phyloP scores from a whole-genome alignment of 139 green algal species.

The Chlamydomonas asymmetrica region DNA sequence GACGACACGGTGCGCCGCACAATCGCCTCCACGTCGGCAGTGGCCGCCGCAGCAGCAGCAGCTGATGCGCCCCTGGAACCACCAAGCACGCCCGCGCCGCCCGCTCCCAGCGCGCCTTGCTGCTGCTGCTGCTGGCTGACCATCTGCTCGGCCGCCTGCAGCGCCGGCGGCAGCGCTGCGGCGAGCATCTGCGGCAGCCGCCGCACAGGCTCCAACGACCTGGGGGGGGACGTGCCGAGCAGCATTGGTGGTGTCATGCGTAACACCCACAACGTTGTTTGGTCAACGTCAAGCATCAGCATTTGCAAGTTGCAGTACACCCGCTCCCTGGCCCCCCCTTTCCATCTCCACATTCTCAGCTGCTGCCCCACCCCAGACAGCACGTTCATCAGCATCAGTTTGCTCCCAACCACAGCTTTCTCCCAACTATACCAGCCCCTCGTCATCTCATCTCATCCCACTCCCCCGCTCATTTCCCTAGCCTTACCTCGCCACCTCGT shows the following conservation, averaged over 20 bases:
- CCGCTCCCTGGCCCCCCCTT: background rate
- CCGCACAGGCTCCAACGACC: conserved; percentile 29
- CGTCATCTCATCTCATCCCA: background rate
- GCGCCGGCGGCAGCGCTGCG: conserved; percentile 21
- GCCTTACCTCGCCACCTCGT: conserved; percentile 38
- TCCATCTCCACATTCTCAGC: background rate
- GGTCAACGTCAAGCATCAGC: conserved; percentile 26
- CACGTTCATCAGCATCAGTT: too few species aligned
- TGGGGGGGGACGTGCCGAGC: too few species aligned
- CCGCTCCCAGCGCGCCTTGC: too few species aligned
- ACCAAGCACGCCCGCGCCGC: too few species aligned
- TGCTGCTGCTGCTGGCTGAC: too few species aligned
- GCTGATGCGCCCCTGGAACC: conserved; percentile 15
- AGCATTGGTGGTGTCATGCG: too few species aligned
- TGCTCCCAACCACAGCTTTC: background rate
- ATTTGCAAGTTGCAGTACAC: background rate
- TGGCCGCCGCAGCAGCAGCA: background rate
- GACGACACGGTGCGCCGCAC: conserved; percentile 23
- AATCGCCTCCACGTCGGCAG: conserved; percentile 2
- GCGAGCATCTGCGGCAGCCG: conserved; percentile 46
- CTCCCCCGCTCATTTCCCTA: background rate
- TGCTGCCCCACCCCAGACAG: background rate
- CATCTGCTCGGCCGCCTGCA: conserved; percentile 16
- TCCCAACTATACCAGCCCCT: background rate
- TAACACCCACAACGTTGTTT: too few species aligned